phyloP scores from a whole-genome alignment of 805 yeast species.

The Ogataea populi-albae region DNA sequence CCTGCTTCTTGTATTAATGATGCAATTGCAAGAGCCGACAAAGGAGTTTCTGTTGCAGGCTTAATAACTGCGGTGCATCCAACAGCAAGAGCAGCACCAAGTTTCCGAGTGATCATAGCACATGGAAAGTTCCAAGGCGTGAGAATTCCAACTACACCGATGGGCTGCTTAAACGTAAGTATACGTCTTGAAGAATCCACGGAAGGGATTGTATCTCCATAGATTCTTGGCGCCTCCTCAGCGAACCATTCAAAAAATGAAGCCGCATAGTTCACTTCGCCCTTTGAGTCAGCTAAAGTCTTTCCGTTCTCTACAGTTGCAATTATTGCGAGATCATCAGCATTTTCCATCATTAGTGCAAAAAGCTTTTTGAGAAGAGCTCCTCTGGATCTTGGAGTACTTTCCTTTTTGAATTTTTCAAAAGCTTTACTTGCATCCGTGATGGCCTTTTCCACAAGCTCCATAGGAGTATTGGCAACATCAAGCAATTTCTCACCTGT shows the following conservation, averaged over 20 bases:
- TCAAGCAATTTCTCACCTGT: constrained; percentile 46
- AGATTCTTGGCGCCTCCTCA: constrained; percentile 70
- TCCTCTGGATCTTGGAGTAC: constrained; percentile 57
- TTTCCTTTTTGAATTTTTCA: constrained; percentile 41
- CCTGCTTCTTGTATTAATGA: constrained; percentile 63
- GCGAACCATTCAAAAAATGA: constrained; percentile 89
- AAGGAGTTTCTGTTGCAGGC: constrained; percentile 77
- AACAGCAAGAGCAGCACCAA: constrained; percentile 76
- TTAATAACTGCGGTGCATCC: constrained; percentile 77
- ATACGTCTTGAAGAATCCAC: constrained; percentile 47
- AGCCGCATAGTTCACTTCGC: constrained; percentile 66
- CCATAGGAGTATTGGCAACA: constrained; percentile 53
- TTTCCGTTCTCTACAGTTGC: constrained; percentile 75
- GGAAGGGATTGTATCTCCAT: constrained; percentile 67
- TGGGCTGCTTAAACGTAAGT: constrained; percentile 64
- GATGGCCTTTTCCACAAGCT: constrained; percentile 53
- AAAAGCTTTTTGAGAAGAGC: constrained; percentile 50
- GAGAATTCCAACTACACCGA: constrained; percentile 75
- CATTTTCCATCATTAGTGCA: constrained; percentile 52
- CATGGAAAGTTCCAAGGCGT: constrained; percentile 87
- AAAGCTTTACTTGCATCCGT: constrained; percentile 54
- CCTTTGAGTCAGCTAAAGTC: constrained; percentile 65
- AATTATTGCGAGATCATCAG: constrained; percentile 62
- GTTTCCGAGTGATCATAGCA: constrained; percentile 72
- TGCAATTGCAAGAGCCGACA: constrained; percentile 67